Evolutionary conservation across 768 basidiomycete species (phyloP), one percentile per base, ranked within the genome.

Genomic region (Strobilomyces dryophilus): DNA sequence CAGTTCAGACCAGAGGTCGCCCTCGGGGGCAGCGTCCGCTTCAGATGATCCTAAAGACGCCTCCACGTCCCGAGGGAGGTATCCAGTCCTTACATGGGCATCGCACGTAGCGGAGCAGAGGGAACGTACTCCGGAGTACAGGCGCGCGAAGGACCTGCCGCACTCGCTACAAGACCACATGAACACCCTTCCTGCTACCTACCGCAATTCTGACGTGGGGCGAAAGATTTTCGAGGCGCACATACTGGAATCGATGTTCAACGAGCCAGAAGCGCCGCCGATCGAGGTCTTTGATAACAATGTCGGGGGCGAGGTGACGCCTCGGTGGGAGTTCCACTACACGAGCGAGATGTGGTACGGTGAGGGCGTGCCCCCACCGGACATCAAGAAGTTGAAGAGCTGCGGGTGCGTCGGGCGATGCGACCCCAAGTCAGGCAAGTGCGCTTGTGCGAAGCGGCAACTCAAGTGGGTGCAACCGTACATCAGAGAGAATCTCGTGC

Each of bases 261-360:
- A 87, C 58, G 91, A 93, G 55, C 84, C 81, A 1, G 63, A 79
- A 42, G 85, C 88, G 2, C 90, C 89, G 0, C 71, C 71, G 6
- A 88, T 95, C 60, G 69, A 70, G 15, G 77, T 95, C 24, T 67
- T 53, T 39, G 65, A 81, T 47, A 92, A 94, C 61, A 67, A 78
- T 0, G 72, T 91, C 21, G 89, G 90, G 55, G 65, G 75, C 9
- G 85, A 87, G 55, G 74, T 81, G 10, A 80, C 84, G 20, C 92
- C 93, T 0, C 80, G 79, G 24, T 92, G 88, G 81, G 92, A 95
- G 61, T 97, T 94, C 61, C 75, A 85, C 55, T 95, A 95, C 66
- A 84, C 88, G 11, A 94, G 95, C 66, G 71, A 80, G 48, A 82
- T 93, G 75, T 87, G 88, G 78, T 83, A 84, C 54, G 81, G 79